Evolutionary conservation across 2,329 filamentous ascomycete genomes (phyloP).

Genomic region (Clarireedia sp.): DNA sequence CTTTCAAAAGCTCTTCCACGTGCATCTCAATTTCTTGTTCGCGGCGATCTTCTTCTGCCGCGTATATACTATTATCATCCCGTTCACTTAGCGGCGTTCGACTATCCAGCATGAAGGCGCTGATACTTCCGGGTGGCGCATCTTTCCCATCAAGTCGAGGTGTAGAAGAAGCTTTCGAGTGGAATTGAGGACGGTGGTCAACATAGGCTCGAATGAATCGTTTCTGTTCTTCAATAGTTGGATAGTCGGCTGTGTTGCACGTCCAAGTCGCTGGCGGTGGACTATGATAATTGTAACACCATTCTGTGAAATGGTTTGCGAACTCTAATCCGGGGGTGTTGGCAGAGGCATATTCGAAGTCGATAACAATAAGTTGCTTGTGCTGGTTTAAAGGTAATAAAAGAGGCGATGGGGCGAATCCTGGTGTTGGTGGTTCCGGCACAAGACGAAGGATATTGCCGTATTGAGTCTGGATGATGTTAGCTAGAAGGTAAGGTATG

Average conservation of each 20-base stretch:
- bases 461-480: slow-evolving; percentile 71
- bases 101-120: slow-evolving; percentile 72
- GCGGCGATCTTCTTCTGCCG: slow-evolving; percentile 51
- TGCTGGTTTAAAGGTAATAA: slow-evolving; percentile 86
- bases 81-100: slow-evolving; percentile 36
- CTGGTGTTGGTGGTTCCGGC: slow-evolving; percentile 44
- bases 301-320: slow-evolving; percentile 96
- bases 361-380: slow-evolving; percentile 93
- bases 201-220: slow-evolving; percentile 84
- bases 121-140: slow-evolving; percentile 19
- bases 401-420: slow-evolving; percentile 57
- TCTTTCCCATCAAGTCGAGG: slow-evolving; percentile 28
- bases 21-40: slow-evolving; percentile 60
- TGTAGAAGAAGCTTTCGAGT: slow-evolving; percentile 36
- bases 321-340: slow-evolving; percentile 86
- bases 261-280: slow-evolving; percentile 49
- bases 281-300: slow-evolving; percentile 97
- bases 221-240: slow-evolving; percentile 69
- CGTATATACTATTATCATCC: slow-evolving; percentile 21
- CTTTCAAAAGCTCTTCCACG: slow-evolving; percentile 63
- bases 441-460: slow-evolving; percentile 82
- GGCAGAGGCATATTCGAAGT: slow-evolving; percentile 93
- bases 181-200: slow-evolving; percentile 65
- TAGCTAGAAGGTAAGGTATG: slow-evolving; percentile 6
- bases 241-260: slow-evolving; percentile 65